These are phyloP conservation scores for Cryoendolithus antarcticus DNA, from an alignment of 2,329 filamentous ascomycete genomes.

Conservation along the genomic window DNA sequence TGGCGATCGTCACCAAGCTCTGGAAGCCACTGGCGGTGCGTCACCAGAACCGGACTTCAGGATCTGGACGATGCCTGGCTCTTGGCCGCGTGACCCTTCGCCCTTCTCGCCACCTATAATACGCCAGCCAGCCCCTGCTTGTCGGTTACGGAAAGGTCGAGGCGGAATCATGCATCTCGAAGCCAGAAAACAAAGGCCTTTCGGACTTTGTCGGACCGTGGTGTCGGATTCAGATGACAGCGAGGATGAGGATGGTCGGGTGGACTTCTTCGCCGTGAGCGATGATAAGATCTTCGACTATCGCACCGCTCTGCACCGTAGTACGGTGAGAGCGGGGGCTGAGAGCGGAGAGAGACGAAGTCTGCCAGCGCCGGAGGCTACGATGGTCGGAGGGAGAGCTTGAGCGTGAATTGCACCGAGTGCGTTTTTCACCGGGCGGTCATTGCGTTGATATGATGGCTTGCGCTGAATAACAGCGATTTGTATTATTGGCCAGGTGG, in stretches of 20 bases:
- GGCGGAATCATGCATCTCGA: conserved; percentile 82
- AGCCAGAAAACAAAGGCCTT: conserved; percentile 25
- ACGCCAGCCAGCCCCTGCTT: conserved; percentile 43
- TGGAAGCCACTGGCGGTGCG: conserved; percentile 11
- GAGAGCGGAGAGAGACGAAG: neutral
- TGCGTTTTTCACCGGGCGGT: no score
- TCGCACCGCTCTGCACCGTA: conserved; percentile 43
- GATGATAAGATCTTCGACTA: conserved; percentile 56
- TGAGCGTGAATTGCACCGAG: no score
- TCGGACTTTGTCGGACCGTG: conserved; percentile 16
- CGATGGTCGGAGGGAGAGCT: no score
- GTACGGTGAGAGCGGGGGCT: neutral
- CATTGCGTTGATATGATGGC: no score
- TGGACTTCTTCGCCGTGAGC: conserved; percentile 16
- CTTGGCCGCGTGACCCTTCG: conserved; percentile 8
- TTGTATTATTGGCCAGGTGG: no score
- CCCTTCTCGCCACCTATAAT: conserved; percentile 5
- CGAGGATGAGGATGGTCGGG: conserved; percentile 61
- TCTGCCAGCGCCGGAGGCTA: neutral
- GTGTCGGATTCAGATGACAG: conserved; percentile 70
- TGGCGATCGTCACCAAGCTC: conserved; percentile 4
- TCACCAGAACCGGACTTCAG: conserved; percentile 14
- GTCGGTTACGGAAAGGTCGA: conserved; percentile 72
- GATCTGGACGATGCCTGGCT: conserved; percentile 11
- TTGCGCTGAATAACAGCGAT: no score